Evolutionary conservation across 2,329 filamentous ascomycete genomes (phyloP), one percentile per base, ranked within the genome.

Genomic region (Conoideocrella luteorostrata): DNA sequence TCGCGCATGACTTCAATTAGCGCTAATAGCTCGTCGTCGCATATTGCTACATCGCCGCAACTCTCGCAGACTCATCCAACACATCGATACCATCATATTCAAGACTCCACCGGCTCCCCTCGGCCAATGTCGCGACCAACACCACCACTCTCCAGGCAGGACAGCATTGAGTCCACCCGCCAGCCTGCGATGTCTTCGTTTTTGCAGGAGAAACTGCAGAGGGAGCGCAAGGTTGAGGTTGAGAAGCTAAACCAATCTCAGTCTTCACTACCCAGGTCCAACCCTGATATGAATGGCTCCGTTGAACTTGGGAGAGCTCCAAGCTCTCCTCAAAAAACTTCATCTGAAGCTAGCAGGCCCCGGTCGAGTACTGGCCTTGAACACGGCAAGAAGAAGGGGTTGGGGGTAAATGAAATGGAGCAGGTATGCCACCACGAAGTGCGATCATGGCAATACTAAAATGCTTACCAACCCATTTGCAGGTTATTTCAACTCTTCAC

Each of bases 401-500:
- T 84, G 61, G 81, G 82, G 2, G 65, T 80, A 6, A 82, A 83
- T 56, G 82, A 86, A 52, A 80, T 84, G 68, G 82, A 87, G 59
- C 70, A 80, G 65, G 78, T 82, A 62, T 44, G 69, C 48, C 17
- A 24, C n/a, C n/a, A n/a, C n/a, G n/a, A n/a, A n/a, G n/a, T n/a
- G n/a, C n/a, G n/a, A n/a, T n/a, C n/a, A n/a, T n/a, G n/a, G n/a
- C n/a, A n/a, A n/a, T n/a, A n/a, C n/a, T n/a, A n/a, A n/a, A n/a
- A n/a, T n/a, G n/a, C n/a, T 23, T 15, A 18, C n/a, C 4, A 2
- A n/a, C 18, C 15, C 9, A 33, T 37, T 34, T 3, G 24, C 29
- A 84, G 74, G 77, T 81, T 43, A 65, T 87, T 41, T 84, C 83
- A 4, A 81, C 71, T 2, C 64, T 88, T 18, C 80, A 83, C 59